These are phyloP conservation scores for Agrocybe pediades DNA, from an alignment of 768 basidiomycete genomes.

Conservation along the genomic window DNA sequence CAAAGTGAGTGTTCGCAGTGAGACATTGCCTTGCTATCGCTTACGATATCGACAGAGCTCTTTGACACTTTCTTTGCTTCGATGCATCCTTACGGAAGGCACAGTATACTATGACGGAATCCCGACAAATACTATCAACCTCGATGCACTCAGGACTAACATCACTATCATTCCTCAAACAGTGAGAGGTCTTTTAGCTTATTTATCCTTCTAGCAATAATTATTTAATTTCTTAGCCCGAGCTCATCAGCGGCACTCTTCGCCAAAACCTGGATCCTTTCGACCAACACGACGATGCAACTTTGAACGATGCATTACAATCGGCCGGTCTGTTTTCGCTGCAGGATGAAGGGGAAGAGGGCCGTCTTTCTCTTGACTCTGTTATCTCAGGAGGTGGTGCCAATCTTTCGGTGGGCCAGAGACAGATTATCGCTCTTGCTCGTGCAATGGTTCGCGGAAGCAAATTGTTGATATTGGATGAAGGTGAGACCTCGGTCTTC, in stretches of 20 bases:
- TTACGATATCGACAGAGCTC: constrained; percentile 22
- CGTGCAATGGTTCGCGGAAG: constrained; percentile 59
- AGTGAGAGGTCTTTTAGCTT: constrained; percentile 9
- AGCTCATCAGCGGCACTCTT: constrained; percentile 57
- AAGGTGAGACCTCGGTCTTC: constrained; percentile 1
- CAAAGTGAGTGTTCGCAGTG: constrained; percentile 16
- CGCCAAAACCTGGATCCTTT: constrained; percentile 69
- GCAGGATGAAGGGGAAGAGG: constrained; percentile 43
- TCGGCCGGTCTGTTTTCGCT: constrained; percentile 40
- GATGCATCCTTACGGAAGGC: constrained; percentile 55
- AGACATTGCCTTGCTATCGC: neutral
- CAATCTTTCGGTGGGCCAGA: constrained; percentile 76
- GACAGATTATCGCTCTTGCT: constrained; percentile 70
- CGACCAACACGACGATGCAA: constrained; percentile 51
- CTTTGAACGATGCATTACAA: constrained; percentile 38
- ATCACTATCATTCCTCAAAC: constrained; percentile 60
- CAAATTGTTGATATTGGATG: constrained; percentile 59
- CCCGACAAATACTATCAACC: constrained; percentile 46
- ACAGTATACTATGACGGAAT: constrained; percentile 55
- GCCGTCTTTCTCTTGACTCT: constrained; percentile 49
- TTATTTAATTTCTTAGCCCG: constrained; percentile 22
- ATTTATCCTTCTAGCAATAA: neutral
- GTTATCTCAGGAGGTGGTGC: constrained; percentile 54
- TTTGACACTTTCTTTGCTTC: constrained; percentile 49
- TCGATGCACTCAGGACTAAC: constrained; percentile 53